Evolutionary conservation across 2,329 filamentous ascomycete species (phyloP), one percentile per base, ranked within the genome.

Genomic region (Aphanoascus verrucosus): DNA sequence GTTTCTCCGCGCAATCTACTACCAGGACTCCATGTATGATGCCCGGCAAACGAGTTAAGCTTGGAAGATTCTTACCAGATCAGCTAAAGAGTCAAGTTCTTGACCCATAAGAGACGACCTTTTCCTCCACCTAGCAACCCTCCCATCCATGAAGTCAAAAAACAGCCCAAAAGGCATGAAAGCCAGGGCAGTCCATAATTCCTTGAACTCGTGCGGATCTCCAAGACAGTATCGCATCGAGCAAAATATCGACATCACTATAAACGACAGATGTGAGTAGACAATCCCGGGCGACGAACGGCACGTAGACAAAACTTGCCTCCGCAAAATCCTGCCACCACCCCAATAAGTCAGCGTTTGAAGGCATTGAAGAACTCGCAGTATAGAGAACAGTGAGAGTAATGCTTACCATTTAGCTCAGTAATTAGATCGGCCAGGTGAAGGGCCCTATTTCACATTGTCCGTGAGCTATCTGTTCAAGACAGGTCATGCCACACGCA

Each of bases 101-200:
- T 96, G 91, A 11, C 93, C 93, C 91, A 98, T 97, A 67, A 98
- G 77, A 63, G 87, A 94, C 64, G 88, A 93, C 83, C 96, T 98
- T 73, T 88, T 85, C 68, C 93, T 83, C 93, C 93, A 97, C 60
- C 93, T 79, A 58, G 93, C 93, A 53, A 98, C 90, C 67, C 90
- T 93, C 66, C 93, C 93, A 69, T 98, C 93, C 78, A 97, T 88
- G 67, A 95, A 94, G 71, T 98, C 93, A 69, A 97, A 97, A 75
- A 97, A 96, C 11, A 97, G 76, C 4, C 89, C 90, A 56, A 96
- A 87, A 0, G 91, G 91, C 70, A 97, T 86, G 70, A 96, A 88
- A 3, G 76, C 81, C 47, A 98, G 81, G 1, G 93, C 90, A 34
- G 84, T 73, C 80, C 87, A 97, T 52, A 96, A 74, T 62, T 88